Conservation (phyloP, 345 rosid genomes). For the Theobroma cacao region DNA sequence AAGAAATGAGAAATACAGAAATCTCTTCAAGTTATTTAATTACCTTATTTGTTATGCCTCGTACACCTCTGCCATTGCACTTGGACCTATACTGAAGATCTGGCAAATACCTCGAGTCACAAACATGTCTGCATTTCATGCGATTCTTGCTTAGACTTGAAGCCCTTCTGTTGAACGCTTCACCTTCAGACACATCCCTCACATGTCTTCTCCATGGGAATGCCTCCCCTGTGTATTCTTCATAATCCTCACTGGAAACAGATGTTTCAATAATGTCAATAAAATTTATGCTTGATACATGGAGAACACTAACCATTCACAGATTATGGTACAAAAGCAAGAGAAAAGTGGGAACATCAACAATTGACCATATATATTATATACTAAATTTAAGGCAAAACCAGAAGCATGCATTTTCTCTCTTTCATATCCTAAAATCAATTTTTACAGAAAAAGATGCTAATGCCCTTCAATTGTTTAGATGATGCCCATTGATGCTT, state of each 20-base stretch:
- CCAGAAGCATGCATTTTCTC: background rate
- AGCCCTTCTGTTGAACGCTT: conserved; percentile 39
- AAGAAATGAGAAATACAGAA: background rate
- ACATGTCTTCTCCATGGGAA: conserved; percentile 82
- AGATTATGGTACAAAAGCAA: background rate
- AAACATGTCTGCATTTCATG: conserved; percentile 26
- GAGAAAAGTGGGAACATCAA: conserved; percentile 4
- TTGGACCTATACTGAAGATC: conserved; percentile 47
- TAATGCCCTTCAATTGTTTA: background rate
- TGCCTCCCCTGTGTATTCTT: conserved; percentile 48
- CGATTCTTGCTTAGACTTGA: conserved; percentile 41
- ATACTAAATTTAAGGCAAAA: background rate
- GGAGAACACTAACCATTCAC: background rate
- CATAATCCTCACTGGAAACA: conserved; percentile 64
- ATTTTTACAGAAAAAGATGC: background rate
- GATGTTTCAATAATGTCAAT: conserved; percentile 4
- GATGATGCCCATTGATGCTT: background rate
- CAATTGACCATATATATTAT: background rate
- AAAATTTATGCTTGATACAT: conserved; percentile 1
- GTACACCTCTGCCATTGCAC: conserved; percentile 37
- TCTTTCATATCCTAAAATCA: background rate
- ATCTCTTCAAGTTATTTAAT: background rate
- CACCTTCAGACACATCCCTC: conserved; percentile 45
- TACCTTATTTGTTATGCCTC: conserved; percentile 58
- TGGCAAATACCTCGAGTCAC: conserved; percentile 41